phyloP scores from a whole-genome alignment of 192 early-diverging fungal species.

The Coemansia reversa region DNA sequence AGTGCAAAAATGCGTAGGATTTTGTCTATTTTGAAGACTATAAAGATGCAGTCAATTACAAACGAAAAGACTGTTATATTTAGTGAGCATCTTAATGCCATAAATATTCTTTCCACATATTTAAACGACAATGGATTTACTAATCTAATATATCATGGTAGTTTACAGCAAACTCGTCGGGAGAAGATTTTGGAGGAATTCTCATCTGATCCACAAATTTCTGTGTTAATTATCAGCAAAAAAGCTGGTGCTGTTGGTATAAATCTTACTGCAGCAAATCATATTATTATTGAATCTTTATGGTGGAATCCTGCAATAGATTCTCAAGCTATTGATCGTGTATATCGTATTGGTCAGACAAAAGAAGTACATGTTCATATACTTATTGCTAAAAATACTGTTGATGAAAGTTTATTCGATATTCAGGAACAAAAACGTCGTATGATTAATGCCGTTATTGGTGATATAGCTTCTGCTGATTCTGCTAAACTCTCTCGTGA shows the following conservation, averaged over 20 bases:
- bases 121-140: neutral
- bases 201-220: constrained; percentile 17
- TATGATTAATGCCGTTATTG: constrained; percentile 19
- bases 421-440: constrained; percentile 25
- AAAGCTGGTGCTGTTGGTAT: constrained; percentile 73
- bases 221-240: constrained; percentile 64
- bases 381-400: constrained; percentile 83
- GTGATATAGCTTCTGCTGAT: neutral
- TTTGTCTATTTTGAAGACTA: constrained; percentile 18
- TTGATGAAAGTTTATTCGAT: constrained; percentile 67
- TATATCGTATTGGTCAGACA: constrained; percentile 93
- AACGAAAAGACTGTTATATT: constrained; percentile 27
- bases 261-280: constrained; percentile 66
- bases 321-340: constrained; percentile 86
- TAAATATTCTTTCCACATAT: neutral
- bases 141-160: constrained; percentile 46
- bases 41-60: neutral
- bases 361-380: constrained; percentile 91
- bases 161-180: constrained; percentile 38
- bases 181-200: constrained; percentile 48
- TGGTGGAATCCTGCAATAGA: constrained; percentile 96
- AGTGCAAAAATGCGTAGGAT: constrained; percentile 21
- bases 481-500: neutral
- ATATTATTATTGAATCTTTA: constrained; percentile 73
- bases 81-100: constrained; percentile 13